Conservation (phyloP, 108 stramenopile genomes). For the Chaetoceros tenuissimus region DNA sequence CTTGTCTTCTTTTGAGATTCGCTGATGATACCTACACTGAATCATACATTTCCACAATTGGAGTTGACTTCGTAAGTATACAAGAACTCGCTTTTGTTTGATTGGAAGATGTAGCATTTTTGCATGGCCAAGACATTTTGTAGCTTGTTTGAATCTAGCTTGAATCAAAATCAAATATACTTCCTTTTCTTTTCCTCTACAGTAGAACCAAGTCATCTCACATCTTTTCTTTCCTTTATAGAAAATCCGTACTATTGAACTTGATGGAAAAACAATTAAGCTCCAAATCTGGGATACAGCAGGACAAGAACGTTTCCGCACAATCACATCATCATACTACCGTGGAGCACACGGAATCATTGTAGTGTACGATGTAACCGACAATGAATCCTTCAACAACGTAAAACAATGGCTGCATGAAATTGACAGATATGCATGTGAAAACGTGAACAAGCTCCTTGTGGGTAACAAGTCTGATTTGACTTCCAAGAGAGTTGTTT, state of each 20-base stretch:
- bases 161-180: too few relatives aligned
- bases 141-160: too few relatives aligned
- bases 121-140: not conserved
- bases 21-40: slow-evolving; percentile 98
- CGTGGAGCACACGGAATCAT: slow-evolving; percentile 96
- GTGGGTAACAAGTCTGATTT: slow-evolving; percentile 99
- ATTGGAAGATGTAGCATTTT: too few relatives aligned
- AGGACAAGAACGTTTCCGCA: slow-evolving; percentile 96
- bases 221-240: slow-evolving; percentile 5
- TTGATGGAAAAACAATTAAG: slow-evolving; percentile 98
- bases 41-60: slow-evolving; percentile 98
- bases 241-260: slow-evolving; percentile 99
- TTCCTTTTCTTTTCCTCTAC: not conserved
- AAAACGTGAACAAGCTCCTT: slow-evolving; percentile 98
- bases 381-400: slow-evolving; percentile 94
- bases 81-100: too few relatives aligned
- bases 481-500: slow-evolving; percentile 89
- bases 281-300: slow-evolving; percentile 87
- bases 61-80: slow-evolving; percentile 94
- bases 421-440: slow-evolving; percentile 96
- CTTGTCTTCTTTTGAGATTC: slow-evolving; percentile 85
- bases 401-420: slow-evolving; percentile 99
- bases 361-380: slow-evolving; percentile 94
- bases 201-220: not conserved
- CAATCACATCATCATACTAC: slow-evolving; percentile 94